Base-by-base conservation (phyloP, 805 yeast species). In the Alloascoidea hylecoeti region DNA sequence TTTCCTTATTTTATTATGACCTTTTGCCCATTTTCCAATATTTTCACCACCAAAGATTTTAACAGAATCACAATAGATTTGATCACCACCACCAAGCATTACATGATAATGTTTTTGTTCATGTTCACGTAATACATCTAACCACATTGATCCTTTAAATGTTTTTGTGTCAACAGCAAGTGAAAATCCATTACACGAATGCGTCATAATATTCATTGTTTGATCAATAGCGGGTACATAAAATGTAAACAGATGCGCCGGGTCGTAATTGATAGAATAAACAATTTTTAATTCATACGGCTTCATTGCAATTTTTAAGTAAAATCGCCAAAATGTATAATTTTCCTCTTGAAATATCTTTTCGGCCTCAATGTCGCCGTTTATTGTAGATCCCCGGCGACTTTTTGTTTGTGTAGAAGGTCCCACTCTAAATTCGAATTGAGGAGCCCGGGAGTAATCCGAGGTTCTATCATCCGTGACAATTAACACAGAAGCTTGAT, bases 71-170 rank as follows among this genome's bases (percentile, higher is more conserved):
- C 88, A 75, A 55, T 89, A 89, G 37, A 89, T 69, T 59, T 89
- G 98, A 58, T 89, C 98, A 19, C 98, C 98, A 38, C 97, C 97
- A 18, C 97, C 97, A 18, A 92, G 63, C 94, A 89, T 88, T 3
- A 85, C 96, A 55, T 89, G 96, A 57, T 84, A 84, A 32, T 70
- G 72, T 32, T 66, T 61, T 4, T 55, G 47, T 14, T 61, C 55
- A 51, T 89, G 96, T 42, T 73, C 72, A 17, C 68, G 62, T 47
- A 88, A 49, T 2, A 89, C 94, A 51, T 92, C 96, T 32, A 62
- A 66, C 97, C 97, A 89, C 44, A 92, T 57, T 2, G 83, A 77
- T 5, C 88, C 83, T 42, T 75, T 72, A 58, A 75, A 92, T 3
- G 56, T 55, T 0, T 61, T 49, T 1, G 95, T 76, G 39, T 78